Evolutionary conservation across 495 filamentous ascomycete species (phyloP), one percentile per base, ranked within the genome.

Genomic region (Bacidia gigantensis): DNA sequence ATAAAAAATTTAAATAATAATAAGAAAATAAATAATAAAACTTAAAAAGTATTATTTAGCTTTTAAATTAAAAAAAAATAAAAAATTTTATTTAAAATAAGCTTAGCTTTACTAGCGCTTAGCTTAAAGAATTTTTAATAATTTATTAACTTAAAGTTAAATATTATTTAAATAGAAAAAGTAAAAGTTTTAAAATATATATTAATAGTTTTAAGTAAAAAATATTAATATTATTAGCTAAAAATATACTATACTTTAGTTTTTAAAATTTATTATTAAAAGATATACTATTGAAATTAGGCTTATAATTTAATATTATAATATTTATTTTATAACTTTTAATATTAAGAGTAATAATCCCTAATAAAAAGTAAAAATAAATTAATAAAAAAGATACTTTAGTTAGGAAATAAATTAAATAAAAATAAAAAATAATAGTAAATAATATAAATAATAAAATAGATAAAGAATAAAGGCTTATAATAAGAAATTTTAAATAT

Each of bases 131-230:
- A 39, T 10, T 39, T 39, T 39, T 39, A 39, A 39, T 39, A 39
- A 39, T 39, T 10, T 39, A n/a, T n/a, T n/a, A 11, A 9, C 20
- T 22, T 20, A n/a, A 46, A 9, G 9, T 46, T n/a, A 11, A 46
- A 9, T 46, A 46, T 9, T n/a, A 46, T 10, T 10, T 35, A 55
- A 44, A 38, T 50, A 42, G 20, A 32, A 50, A 20, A 50, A 55
- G 23, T 18, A 41, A 12, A 50, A 20, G 3, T 25, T 29, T 43
- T 50, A 10, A 9, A n/a, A 43, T 55, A 50, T 24, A 2, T 44
- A 3, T 29, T 9, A 1, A 12, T 17, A 7, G 24, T 26, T n/a
- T 54, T 1, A 40, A 54, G 40, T 38, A 49, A 0, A n/a, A 14
- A 0, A 45, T 49, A 49, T 11, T 12, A 11, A 39, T 54, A 2